Percentiles rank a stretch among this genome's conserved stretches.
These are phyloP conservation scores for Mycena maculata DNA, from an alignment of 768 basidiomycete species.

Conservation along the genomic window DNA sequence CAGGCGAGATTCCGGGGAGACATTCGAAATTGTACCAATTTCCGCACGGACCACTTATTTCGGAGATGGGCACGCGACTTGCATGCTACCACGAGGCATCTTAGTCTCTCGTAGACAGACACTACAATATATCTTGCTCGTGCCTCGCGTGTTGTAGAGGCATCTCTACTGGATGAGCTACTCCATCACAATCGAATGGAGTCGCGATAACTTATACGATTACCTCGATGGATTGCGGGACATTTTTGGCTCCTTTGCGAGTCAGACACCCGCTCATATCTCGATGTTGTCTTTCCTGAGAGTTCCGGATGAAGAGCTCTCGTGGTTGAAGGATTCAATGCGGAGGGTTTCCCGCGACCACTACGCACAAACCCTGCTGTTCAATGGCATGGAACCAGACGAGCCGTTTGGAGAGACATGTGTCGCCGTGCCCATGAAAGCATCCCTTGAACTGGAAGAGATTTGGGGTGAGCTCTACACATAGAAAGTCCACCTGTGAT, in stretches of 20 bases:
- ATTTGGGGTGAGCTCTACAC: neutral
- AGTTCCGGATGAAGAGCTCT: neutral
- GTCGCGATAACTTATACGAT: conserved; percentile 5
- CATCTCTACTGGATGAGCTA: too few relatives aligned
- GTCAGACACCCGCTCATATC: conserved; percentile 5
- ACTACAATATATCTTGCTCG: too few relatives aligned
- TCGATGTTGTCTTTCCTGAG: conserved; percentile 5
- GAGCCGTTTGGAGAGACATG: conserved; percentile 10
- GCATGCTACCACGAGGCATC: too few relatives aligned
- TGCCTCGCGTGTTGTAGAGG: too few relatives aligned
- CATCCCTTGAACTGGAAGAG: neutral
- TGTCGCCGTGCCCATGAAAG: neutral
- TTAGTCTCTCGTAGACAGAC: too few relatives aligned
- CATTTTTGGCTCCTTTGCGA: conserved; percentile 6
- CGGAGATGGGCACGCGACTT: too few relatives aligned
- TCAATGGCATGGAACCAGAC: neutral
- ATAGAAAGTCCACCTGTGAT: neutral
- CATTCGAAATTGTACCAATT: too few relatives aligned
- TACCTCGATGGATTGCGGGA: conserved; percentile 10
- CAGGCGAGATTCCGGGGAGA: too few relatives aligned
- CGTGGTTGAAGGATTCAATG: neutral
- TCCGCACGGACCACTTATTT: too few relatives aligned
- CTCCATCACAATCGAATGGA: conserved; percentile 25
- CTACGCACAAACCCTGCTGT: neutral
- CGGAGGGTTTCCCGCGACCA: neutral